Base-by-base conservation (phyloP, 2,329 filamentous ascomycete genomes). In the Cladosporium sp. region DNA sequence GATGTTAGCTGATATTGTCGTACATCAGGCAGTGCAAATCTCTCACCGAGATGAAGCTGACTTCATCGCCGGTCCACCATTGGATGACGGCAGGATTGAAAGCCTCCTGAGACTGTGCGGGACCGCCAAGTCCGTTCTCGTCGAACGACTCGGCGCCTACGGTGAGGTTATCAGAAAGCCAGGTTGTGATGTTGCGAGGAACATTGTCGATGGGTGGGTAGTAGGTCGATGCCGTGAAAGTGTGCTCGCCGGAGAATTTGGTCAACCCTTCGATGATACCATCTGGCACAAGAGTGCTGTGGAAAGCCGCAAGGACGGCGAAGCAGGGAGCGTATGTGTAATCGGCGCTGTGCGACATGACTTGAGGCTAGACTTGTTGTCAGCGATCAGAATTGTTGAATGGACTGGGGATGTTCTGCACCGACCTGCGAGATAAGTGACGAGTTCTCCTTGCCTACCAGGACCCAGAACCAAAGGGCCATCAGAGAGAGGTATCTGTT, bases 81-180 rank as follows among this genome's bases (percentile, higher is more conserved):
- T 84, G 81, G 0, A 79, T 72, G 5, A 84, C 75, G 0, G 78
- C 77, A 0, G 81, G 81, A 51, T 78, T 82, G 62, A 81, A 84
- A 0, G 76, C 72, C 6, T 62, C 69, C 4, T 72, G 72, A 38
- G 76, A 78, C 43, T 71, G 70, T 1, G 73, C 69, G 4, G 77
- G 75, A 0, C 81, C 82, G 8, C 80, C 81, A 5, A 82, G 62
- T 1, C 74, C 72, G 36, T 71, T 75, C 61, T 83, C 74, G 11
- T 76, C 71, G 55, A 80, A 82, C 0, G 78, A 77, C 58, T 81
- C 75, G 0, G 77, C 78, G 32, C 82, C 82, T 53, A 85, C 82
- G 7, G 75, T 82, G 9, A 84, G 66, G 19, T 77, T 73, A 3
- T 72, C 63, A 0, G 76, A 76, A 0, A 84, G 57, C 78, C 78